These are phyloP conservation scores for Saraca asoca DNA, from an alignment of 331 rosid species.

Conservation along the genomic window DNA sequence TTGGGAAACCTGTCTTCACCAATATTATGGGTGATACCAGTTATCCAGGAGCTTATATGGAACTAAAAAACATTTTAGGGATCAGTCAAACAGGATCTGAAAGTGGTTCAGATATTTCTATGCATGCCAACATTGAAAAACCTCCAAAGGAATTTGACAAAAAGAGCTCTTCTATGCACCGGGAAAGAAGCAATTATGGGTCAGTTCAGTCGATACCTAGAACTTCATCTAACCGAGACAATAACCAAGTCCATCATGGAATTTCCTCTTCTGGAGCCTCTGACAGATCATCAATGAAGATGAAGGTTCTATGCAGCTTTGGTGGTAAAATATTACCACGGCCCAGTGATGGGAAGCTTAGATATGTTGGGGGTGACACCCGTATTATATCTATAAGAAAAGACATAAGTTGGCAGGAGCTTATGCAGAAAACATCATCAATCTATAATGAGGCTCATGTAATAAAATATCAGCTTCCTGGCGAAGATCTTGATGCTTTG, in stretches of 20 bases:
- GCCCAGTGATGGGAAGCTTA: conserved; percentile 80
- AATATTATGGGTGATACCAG: conserved; percentile 61
- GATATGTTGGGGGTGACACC: conserved; percentile 91
- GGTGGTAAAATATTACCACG: conserved; percentile 84
- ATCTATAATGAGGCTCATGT: conserved; percentile 57
- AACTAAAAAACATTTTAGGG: conserved; percentile 66
- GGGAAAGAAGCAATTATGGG: conserved; percentile 53
- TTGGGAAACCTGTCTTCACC: conserved; percentile 60
- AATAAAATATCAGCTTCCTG: conserved; percentile 90
- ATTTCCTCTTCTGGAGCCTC: conserved; percentile 60
- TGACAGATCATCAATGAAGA: conserved; percentile 48
- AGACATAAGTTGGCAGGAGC: conserved; percentile 72
- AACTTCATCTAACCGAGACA: conserved; percentile 53
- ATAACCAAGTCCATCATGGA: conserved; percentile 48
- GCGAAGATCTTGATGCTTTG: no score
- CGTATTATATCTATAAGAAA: conserved; percentile 71
- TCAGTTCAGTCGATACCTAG: conserved; percentile 57
- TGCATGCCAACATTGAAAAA: conserved; percentile 51
- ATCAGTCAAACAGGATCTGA: conserved; percentile 70
- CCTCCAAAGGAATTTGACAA: conserved; percentile 56
- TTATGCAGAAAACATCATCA: conserved; percentile 55
- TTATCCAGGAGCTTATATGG: conserved; percentile 59
- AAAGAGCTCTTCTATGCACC: conserved; percentile 47
- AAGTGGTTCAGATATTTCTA: conserved; percentile 67
- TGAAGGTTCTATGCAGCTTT: conserved; percentile 84